A percentile compares a stretch with the other conserved stretches of the same genome.
These are phyloP conservation scores for Pseudopyricularia javanii DNA, from an alignment of 2,329 filamentous ascomycete genomes.

Conservation along the genomic window DNA sequence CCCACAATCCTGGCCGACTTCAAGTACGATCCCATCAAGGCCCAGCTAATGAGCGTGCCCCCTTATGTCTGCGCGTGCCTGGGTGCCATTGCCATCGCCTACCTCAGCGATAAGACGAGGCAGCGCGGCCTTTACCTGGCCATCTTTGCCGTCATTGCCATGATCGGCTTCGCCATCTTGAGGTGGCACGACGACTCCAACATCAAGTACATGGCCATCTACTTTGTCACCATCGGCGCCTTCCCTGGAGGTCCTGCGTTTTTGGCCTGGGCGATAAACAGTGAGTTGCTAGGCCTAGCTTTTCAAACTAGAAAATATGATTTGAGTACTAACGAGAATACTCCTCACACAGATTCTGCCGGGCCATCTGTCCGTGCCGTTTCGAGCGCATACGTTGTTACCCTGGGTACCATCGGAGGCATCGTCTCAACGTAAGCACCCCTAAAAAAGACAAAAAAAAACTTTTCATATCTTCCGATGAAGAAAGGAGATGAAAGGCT, in stretches of 20 bases:
- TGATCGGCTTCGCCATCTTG: constrained; percentile 38
- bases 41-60: constrained; percentile 31
- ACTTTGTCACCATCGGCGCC: constrained; percentile 40
- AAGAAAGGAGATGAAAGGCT: no score
- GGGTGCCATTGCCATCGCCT: constrained; percentile 24
- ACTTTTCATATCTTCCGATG: no score
- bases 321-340: not conserved
- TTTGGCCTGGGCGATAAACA: constrained; percentile 46
- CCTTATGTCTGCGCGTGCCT: constrained; percentile 28
- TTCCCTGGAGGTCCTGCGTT: constrained; percentile 47
- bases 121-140: constrained; percentile 28
- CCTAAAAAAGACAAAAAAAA: not conserved
- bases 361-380: constrained; percentile 45
- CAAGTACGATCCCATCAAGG: constrained; percentile 22
- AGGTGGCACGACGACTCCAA: constrained; percentile 28
- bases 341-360: constrained; percentile 26
- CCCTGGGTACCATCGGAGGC: constrained; percentile 41
- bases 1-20: constrained; percentile 32
- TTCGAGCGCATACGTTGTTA: constrained; percentile 40
- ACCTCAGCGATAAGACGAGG: constrained; percentile 27
- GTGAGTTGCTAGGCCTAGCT: constrained; percentile 17
- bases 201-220: constrained; percentile 39
- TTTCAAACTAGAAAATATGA: no score
- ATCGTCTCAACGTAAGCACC: constrained; percentile 38
- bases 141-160: constrained; percentile 25